Evolutionary conservation across 768 basidiomycete species (phyloP).

Genomic region (Mycena olivaceomarginata): DNA sequence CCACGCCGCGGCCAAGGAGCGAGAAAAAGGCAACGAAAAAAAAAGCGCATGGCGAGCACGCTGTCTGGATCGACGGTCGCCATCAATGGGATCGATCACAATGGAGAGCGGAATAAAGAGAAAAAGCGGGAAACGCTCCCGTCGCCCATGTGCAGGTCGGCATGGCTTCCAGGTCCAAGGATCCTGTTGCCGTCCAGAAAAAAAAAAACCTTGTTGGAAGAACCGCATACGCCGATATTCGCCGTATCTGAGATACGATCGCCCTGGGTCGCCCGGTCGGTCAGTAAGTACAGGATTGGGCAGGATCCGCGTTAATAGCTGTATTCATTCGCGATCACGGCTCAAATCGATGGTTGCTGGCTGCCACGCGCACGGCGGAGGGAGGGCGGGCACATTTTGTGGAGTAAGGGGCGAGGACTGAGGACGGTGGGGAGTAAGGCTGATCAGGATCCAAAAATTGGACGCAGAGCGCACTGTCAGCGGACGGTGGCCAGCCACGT

Average conservation of each 20-base stretch:
- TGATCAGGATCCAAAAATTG: neutral
- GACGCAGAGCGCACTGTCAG: neutral
- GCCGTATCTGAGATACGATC: neutral
- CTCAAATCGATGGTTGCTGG: neutral
- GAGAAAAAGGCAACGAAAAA: neutral
- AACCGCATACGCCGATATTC: neutral
- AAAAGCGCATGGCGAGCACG: neutral
- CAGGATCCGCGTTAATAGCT: neutral
- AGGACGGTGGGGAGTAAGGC: slow-evolving; percentile 6
- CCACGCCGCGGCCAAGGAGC: neutral
- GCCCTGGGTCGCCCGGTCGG: neutral
- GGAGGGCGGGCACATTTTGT: neutral
- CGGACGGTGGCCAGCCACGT: neutral
- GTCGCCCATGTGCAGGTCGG: neutral
- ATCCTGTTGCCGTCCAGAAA: neutral
- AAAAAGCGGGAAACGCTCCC: too few relatives aligned
- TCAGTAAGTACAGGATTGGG: neutral
- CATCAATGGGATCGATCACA: neutral
- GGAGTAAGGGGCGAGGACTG: neutral
- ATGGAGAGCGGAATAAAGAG: too few relatives aligned
- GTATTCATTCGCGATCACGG: neutral
- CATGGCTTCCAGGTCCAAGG: slow-evolving; percentile 10
- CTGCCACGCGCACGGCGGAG: neutral
- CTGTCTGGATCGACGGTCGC: neutral
- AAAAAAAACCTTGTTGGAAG: neutral